These are phyloP conservation scores for Ustilago trichophora DNA, from an alignment of 1,284 basidiomycete genomes.

Conservation along the genomic window DNA sequence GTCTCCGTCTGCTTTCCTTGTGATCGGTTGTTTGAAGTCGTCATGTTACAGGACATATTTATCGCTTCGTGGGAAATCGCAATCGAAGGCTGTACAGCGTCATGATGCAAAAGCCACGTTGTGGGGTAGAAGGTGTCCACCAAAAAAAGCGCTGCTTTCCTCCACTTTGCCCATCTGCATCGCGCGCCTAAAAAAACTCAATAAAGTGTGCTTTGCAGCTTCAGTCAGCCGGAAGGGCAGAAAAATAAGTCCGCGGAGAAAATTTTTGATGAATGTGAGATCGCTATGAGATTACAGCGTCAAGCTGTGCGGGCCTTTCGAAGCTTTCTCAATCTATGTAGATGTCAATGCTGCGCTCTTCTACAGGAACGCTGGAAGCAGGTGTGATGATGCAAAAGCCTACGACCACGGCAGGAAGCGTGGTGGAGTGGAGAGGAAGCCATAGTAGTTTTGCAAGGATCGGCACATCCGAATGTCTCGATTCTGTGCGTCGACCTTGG, in stretches of 20 bases:
- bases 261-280: not conserved
- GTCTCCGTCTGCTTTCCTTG: too few relatives aligned
- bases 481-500: not conserved
- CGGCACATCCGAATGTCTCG: slow-evolving; percentile 4
- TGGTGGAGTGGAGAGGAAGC: slow-evolving; percentile 18
- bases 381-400: too few relatives aligned
- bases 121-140: not conserved
- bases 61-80: too few relatives aligned
- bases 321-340: too few relatives aligned
- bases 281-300: too few relatives aligned
- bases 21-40: too few relatives aligned
- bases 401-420: slow-evolving; percentile 24
- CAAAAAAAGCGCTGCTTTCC: not conserved
- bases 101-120: not conserved
- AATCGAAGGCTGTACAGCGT: not conserved
- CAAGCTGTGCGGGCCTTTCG: too few relatives aligned
- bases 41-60: too few relatives aligned
- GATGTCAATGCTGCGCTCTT: too few relatives aligned
- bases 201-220: too few relatives aligned
- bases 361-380: too few relatives aligned
- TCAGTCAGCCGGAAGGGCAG: too few relatives aligned
- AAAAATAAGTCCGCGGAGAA: slow-evolving; percentile 6
- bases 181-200: slow-evolving; percentile 35
- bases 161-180: slow-evolving; percentile 21
- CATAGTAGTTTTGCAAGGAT: slow-evolving; percentile 37